Conservation (phyloP, 2,329 filamentous ascomycete species). For the Pseudogymnoascus sp. region DNA sequence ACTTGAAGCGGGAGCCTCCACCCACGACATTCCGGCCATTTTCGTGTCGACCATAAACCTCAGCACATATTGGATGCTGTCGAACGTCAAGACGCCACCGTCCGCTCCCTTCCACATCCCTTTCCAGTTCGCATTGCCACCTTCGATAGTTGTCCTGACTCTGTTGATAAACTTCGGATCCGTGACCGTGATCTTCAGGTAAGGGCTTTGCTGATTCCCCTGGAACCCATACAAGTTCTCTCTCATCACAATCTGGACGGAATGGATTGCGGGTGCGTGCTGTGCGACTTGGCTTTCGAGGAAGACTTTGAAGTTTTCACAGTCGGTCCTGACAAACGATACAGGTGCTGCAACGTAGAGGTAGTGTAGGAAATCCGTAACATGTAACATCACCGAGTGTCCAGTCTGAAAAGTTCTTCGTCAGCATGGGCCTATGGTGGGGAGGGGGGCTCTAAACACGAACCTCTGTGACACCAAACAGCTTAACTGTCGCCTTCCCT, state of each 20-base stretch:
- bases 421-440: not conserved
- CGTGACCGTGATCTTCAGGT: constrained; percentile 85
- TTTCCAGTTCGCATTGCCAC: constrained; percentile 76
- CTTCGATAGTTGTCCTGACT: constrained; percentile 68
- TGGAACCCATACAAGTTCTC: constrained; percentile 94
- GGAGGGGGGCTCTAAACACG: constrained; percentile 12
- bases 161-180: constrained; percentile 78
- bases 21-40: constrained; percentile 95
- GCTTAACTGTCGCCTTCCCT: constrained; percentile 68
- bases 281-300: constrained; percentile 73
- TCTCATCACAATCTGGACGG: constrained; percentile 71
- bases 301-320: constrained; percentile 67
- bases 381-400: constrained; percentile 88
- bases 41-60: constrained; percentile 98
- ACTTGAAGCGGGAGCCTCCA: constrained; percentile 67
- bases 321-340: constrained; percentile 70
- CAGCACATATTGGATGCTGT: constrained; percentile 90
- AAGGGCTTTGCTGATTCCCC: constrained; percentile 84
- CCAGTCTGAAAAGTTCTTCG: constrained; percentile 42
- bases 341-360: constrained; percentile 86
- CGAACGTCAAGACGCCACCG: constrained; percentile 76
- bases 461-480: constrained; percentile 87
- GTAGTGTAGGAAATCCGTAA: constrained; percentile 94
- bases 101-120: constrained; percentile 70
- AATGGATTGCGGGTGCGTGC: constrained; percentile 65